Percentiles rank a stretch among this genome's conserved stretches.
Conservation (phyloP, 202 grass and related monocot genomes). For the Schoenoplectus triqueter region DNA sequence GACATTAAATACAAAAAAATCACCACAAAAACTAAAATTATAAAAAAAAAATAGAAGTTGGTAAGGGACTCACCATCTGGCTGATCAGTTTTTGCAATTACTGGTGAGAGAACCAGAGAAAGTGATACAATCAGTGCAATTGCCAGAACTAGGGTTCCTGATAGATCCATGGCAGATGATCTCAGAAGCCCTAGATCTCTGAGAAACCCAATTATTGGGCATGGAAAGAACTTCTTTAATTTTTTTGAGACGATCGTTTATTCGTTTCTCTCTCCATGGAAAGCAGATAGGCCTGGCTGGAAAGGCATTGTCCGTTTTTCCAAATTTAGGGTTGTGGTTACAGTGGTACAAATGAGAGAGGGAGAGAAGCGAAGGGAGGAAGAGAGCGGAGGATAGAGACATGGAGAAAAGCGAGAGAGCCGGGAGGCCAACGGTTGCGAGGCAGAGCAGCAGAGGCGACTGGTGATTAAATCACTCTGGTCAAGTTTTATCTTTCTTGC, state of each 20-base stretch:
- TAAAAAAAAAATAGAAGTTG: neutral
- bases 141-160: slow-evolving; percentile 20
- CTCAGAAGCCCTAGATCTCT: slow-evolving; percentile 20
- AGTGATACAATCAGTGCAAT: slow-evolving; percentile 31
- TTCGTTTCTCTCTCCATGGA: slow-evolving; percentile 9
- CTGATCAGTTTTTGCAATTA: slow-evolving; percentile 62
- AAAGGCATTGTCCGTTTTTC: slow-evolving; percentile 30
- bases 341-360: neutral
- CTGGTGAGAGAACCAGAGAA: slow-evolving; percentile 22
- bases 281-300: slow-evolving; percentile 21
- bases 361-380: slow-evolving; percentile 9
- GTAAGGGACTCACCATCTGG: slow-evolving; percentile 51
- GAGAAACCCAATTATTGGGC: slow-evolving; percentile 44
- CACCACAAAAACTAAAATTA: neutral
- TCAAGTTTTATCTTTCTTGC: too few species aligned
- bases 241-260: slow-evolving; percentile 14
- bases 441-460: too few species aligned
- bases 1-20: too few species aligned
- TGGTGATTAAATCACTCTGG: too few species aligned
- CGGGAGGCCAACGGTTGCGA: slow-evolving; percentile 42
- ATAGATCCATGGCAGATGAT: slow-evolving; percentile 45
- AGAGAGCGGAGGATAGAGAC: neutral
- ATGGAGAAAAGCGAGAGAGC: slow-evolving; percentile 42
- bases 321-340: slow-evolving; percentile 29
- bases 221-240: neutral